Evolutionary conservation across 768 basidiomycete genomes (phyloP).

Genomic region (Daedaleopsis nitida): DNA sequence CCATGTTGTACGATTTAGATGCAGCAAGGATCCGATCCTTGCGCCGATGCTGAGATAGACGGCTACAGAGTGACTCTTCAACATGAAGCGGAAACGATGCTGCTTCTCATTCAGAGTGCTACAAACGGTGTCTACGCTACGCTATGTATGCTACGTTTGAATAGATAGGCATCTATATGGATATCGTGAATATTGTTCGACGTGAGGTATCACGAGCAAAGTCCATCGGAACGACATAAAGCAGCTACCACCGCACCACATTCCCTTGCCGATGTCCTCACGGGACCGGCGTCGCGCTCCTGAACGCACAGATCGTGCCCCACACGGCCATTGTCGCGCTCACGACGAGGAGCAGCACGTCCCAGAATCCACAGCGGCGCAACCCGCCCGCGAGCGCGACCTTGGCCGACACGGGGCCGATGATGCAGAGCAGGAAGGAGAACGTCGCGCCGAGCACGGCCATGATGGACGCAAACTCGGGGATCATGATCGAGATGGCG

Average conservation of each 20-base stretch:
- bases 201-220: too few species aligned
- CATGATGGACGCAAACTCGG: slow-evolving; percentile 83
- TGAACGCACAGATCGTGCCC: slow-evolving; percentile 73
- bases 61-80: too few species aligned
- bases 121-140: not conserved
- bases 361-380: slow-evolving; percentile 49
- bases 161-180: not conserved
- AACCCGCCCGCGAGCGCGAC: slow-evolving; percentile 50
- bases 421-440: slow-evolving; percentile 60
- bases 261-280: too few species aligned
- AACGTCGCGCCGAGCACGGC: slow-evolving; percentile 91
- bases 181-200: too few species aligned
- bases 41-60: too few species aligned
- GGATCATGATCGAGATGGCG: slow-evolving; percentile 70
- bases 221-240: too few species aligned
- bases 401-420: slow-evolving; percentile 72
- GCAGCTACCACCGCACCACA: too few species aligned
- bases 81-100: too few species aligned
- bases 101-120: not conserved
- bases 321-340: slow-evolving; percentile 71
- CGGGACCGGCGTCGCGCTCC: slow-evolving; percentile 29
- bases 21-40: not conserved
- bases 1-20: not conserved
- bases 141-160: not conserved
- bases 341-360: slow-evolving; percentile 53